Base-by-base conservation (phyloP, 1,284 basidiomycete genomes). In the Porogramme epimiltina region DNA sequence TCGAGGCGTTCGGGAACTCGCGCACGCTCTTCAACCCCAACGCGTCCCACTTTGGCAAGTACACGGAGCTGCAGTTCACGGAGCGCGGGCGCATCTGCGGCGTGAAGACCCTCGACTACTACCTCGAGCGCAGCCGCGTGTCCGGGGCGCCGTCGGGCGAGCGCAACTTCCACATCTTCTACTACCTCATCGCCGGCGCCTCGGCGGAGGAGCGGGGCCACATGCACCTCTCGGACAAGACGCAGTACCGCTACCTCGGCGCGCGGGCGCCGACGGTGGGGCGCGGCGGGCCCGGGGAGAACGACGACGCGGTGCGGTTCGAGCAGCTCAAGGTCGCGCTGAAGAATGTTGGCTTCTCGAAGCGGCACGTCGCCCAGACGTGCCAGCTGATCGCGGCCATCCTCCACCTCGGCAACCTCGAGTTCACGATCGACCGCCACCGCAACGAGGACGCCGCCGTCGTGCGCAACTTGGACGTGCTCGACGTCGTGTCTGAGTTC, bases 101-200 rank as follows among this genome's bases (percentile, higher is more conserved):
- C 59, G 76, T 95, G 66, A 99, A 98, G 72, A 96, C 93, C 0
- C 86, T 98, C 60, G 94, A 98, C 66, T 99, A 99, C 75, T 98
- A 96, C 73, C 82, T 99, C 51, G 95, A 99, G 70, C 82, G 91
- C 41, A 89, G 87, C 53, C 84, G 93, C 16, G 91, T 96, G 18
- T 81, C 89, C 4, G 84, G 85, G 37, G 84, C 88, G 0, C 88
- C 88, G 3, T 89, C 83, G 0, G 93, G 93, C 49, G 93, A 97
- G 70, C 84, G 95, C 23, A 98, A 96, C 63, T 99, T 98, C 71
- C 95, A 98, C 70, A 91, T 96, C 42, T 97, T 98, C 72, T 96
- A 98, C 71, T 95, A 97, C 71, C 84, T 98, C 62, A 84, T 95
- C 49, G 88, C 93, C 1, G 96, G 96, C 37, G 93, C 95, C 1